phyloP scores from a whole-genome alignment of 2,329 filamentous ascomycete genomes.

The Ilyonectria destructans region DNA sequence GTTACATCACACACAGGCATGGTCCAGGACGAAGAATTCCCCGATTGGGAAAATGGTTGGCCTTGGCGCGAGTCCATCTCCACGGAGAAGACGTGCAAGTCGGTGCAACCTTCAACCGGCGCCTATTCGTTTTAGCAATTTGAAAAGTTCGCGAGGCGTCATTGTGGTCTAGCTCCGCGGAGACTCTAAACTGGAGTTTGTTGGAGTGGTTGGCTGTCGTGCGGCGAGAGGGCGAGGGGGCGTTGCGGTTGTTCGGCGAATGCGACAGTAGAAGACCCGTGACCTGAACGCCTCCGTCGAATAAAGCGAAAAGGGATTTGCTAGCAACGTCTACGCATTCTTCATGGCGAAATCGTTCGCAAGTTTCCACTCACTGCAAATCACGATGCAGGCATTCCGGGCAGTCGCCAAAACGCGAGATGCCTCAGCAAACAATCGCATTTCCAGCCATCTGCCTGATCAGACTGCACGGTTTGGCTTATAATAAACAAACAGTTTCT shows the following conservation, averaged over 20 bases:
- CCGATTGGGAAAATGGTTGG: constrained; percentile 17
- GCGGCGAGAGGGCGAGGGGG: not conserved
- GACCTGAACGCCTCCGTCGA: not conserved
- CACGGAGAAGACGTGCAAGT: not conserved
- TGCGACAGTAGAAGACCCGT: not conserved
- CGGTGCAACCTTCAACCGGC: not conserved
- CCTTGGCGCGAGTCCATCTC: not conserved
- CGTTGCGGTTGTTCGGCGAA: not conserved
- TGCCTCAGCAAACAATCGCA: too few relatives aligned
- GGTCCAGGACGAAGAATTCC: constrained; percentile 14
- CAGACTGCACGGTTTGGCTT: too few relatives aligned
- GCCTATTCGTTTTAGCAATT: not conserved
- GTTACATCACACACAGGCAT: not conserved
- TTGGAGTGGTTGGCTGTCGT: not conserved
- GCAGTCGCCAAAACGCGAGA: too few relatives aligned
- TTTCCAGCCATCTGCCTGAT: too few relatives aligned
- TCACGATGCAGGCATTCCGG: too few relatives aligned
- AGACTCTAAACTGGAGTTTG: not conserved
- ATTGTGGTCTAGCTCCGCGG: not conserved
- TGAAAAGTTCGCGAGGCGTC: not conserved
- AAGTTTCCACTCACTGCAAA: not conserved
- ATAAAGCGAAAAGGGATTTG: not conserved
- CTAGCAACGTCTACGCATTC: too few relatives aligned
- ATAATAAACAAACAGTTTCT: too few relatives aligned
- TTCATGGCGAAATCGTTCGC: not conserved